Evolutionary conservation across 2,329 filamentous ascomycete species (phyloP), one percentile per base, ranked within the genome.

Genomic region (Exophiala viscosa): DNA sequence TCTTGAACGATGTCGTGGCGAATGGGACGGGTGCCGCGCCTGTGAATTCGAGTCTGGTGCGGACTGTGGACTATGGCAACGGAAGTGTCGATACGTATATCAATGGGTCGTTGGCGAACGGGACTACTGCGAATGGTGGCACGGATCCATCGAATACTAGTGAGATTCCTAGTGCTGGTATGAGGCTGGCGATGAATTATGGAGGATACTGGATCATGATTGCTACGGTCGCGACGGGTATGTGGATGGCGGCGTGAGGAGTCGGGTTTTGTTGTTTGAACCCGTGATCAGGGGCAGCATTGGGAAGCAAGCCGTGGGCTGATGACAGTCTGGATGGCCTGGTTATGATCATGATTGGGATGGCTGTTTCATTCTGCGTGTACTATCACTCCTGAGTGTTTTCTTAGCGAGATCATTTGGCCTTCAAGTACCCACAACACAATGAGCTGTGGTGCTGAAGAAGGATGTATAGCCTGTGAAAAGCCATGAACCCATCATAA

Each of bases 61-160:
- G 61, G 35, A 58, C 65, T 3, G 67, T 74, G 3, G 66, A 66
- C 2, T 62, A 65, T 31, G 72, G 69, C 15, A 76, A 76, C 48
- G 73, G 68, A 40, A 75, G 71, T 6, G 65, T 66, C 48, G 70
- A 62, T 23, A 70, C 76, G n/a, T 73, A 71, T 50, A 70, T 77
- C 59, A 77, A 77, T 49, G 75, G 75, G 2, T 76, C 73, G 1
- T 59, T 77, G 49, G 68, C 69, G 2, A 76, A 68, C 45, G 72
- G 72, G 10, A 75, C 73, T 3, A 73, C 71, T 5, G 64, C 65
- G n/a, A 59, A 13, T 48, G 62, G 60, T n/a, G 62, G 62, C 13
- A 60, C 67, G 1, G 67, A 71, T 50, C 59, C 66, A 7, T 57
- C 51, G 35, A 56, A 57, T 36, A 43, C 53, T 14, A 48, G 28